Percentiles rank a stretch among this genome's conserved stretches.
Evolutionary conservation across 2,329 filamentous ascomycete species (phyloP).

Genomic region (Podosphaera leucotricha): DNA sequence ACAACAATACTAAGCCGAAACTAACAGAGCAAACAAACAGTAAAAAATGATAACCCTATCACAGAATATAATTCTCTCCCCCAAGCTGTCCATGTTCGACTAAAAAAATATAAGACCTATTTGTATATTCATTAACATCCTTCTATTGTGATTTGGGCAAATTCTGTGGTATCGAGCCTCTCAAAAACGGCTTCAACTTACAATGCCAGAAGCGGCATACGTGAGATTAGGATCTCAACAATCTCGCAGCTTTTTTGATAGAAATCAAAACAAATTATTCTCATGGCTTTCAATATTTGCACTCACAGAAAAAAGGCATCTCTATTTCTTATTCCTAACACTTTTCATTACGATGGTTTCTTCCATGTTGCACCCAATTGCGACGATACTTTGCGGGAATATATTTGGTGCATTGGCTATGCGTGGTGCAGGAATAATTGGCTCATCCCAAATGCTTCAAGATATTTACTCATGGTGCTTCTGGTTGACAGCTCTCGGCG

Average conservation of each 20-base stretch:
- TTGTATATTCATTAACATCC: no score
- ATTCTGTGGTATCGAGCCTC: no score
- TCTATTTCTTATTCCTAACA: slow-evolving; percentile 28
- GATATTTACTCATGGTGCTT: slow-evolving; percentile 35
- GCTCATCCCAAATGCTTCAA: slow-evolving; percentile 25
- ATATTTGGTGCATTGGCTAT: slow-evolving; percentile 49
- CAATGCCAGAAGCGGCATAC: no score
- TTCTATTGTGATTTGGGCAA: no score
- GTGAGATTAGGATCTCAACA: no score
- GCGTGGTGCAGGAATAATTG: slow-evolving; percentile 33
- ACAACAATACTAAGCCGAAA: not conserved
- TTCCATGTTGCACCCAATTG: slow-evolving; percentile 37
- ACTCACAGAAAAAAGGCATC: slow-evolving; percentile 22
- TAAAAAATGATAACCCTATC: no score
- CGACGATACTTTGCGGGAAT: slow-evolving; percentile 48
- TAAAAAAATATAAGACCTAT: no score
- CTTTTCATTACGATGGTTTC: slow-evolving; percentile 30
- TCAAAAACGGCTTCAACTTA: no score
- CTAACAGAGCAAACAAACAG: not conserved
- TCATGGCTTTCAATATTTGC: not conserved
- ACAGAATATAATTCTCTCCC: no score
- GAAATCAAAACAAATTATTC: not conserved
- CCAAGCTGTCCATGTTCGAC: no score
- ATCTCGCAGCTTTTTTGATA: no score
- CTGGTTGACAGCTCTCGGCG: slow-evolving; percentile 38